Evolutionary conservation across 2,329 filamentous ascomycete genomes (phyloP), one percentile per base, ranked within the genome.

Genomic region (Uncinocarpus reesii): DNA sequence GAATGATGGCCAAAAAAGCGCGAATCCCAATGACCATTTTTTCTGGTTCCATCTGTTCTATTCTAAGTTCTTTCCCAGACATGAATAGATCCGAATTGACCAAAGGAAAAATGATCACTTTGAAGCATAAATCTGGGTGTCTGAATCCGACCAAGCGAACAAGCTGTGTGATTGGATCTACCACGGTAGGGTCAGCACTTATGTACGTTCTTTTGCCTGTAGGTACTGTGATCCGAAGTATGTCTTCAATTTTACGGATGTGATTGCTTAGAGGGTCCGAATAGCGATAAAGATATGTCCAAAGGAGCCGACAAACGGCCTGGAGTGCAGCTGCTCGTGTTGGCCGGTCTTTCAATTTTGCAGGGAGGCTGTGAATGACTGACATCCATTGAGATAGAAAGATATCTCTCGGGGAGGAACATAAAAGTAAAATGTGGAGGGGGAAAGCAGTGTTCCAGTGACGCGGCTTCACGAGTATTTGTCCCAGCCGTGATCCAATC

Each of bases 1-100:
- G 78, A 79, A 98, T 90, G 56, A 96, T 87, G 26, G 84, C 86
- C 23, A 98, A 74, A 62, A 96, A 98, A 2, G 92, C 86, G 53
- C 88, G 80, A 53, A 98, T 98, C 2, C 89, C 92, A 57, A 98
- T 85, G n/a, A 96, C 90, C 69, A 95, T 94, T 58, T 86, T 84
- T 61, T 98, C 93, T 0, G 93, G 92, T 53, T 98, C 92, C 53
- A 98, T 76, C 60, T 93, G 86, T 60, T 96, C 92, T 23, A 95
- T 84, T 60, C 80, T 88, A 35, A 92, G 70, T 37, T 95, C 86
- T 58, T 82, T 86, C 72, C 73, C 74, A 15, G 81, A 79, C 23
- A 78, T 74, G 62, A 95, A 92, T n/a, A 88, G 72, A 45, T 95
- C 90, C 1, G 88, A 87, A 61, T 94, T 95, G 61, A 98, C 84